These are phyloP conservation scores for Gossypium turneri DNA, from an alignment of 345 rosid genomes.

Conservation along the genomic window DNA sequence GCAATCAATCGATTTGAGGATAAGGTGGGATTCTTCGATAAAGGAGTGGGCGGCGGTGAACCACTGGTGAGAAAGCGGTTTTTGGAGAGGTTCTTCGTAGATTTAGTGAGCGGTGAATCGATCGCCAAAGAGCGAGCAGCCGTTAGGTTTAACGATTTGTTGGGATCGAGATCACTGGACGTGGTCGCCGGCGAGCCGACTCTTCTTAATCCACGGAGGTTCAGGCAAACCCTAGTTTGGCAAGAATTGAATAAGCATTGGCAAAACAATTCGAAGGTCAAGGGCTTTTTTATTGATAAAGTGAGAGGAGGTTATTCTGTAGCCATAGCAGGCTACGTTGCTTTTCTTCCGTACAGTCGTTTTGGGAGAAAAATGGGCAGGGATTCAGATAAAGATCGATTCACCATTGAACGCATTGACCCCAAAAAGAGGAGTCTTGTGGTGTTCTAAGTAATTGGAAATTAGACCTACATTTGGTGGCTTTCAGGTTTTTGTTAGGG, in stretches of 20 bases:
- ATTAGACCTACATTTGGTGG: background rate
- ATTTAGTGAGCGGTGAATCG: constrained; percentile 3
- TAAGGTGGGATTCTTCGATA: background rate
- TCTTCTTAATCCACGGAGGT: background rate
- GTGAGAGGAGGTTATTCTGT: constrained; percentile 2
- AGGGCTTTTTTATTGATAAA: background rate
- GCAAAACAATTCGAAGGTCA: background rate
- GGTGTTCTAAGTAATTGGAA: background rate
- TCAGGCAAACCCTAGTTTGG: constrained; percentile 2
- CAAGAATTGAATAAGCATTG: background rate
- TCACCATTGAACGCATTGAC: background rate
- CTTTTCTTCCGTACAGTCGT: background rate
- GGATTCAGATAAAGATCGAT: background rate
- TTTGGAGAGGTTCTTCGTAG: background rate
- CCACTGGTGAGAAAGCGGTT: background rate
- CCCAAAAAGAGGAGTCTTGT: background rate
- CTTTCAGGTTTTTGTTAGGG: background rate
- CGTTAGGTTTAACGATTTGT: constrained; percentile 15
- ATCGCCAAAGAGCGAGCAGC: constrained; percentile 17
- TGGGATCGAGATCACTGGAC: constrained; percentile 14
- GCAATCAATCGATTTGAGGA: background rate
- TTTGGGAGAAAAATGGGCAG: background rate
- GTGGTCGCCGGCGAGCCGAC: constrained; percentile 6
- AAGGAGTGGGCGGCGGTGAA: background rate
- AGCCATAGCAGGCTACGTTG: background rate